Evolutionary conservation across 2,329 filamentous ascomycete genomes (phyloP).

Genomic region (Xylaria sp.): DNA sequence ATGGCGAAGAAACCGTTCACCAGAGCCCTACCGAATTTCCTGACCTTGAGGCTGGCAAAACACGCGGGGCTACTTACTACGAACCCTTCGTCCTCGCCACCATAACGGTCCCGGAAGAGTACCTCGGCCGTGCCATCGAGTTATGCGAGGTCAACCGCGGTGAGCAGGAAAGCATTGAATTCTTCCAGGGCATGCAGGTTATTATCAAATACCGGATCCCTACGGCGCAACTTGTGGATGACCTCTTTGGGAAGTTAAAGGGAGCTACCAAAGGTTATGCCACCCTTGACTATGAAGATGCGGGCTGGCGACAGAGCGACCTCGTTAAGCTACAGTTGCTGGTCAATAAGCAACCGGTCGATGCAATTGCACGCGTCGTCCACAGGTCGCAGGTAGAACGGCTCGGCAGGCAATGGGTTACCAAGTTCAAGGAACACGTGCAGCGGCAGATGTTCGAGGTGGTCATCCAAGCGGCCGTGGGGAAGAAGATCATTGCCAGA

Average conservation of each 20-base stretch:
- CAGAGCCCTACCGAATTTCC: conserved; percentile 91
- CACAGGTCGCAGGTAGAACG: conserved; percentile 84
- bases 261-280: conserved; percentile 94
- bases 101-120: conserved; percentile 92
- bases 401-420: conserved; percentile 87
- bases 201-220: conserved; percentile 94
- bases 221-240: conserved; percentile 89
- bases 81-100: conserved; percentile 75
- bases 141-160: conserved; percentile 91
- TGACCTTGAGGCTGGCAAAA: conserved; percentile 65
- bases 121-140: conserved; percentile 93
- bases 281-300: conserved; percentile 95
- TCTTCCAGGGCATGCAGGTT: conserved; percentile 91
- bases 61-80: conserved; percentile 58
- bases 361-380: conserved; percentile 91
- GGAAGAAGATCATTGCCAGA: conserved; percentile 83
- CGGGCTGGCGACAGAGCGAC: conserved; percentile 82
- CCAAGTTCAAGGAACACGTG: conserved; percentile 96
- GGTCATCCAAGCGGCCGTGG: conserved; percentile 90
- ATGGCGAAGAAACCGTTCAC: conserved; percentile 82
- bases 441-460: conserved; percentile 98
- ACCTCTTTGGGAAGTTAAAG: conserved; percentile 97
- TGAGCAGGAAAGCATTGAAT: conserved; percentile 86
- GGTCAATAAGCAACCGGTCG: conserved; percentile 92
- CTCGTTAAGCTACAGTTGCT: conserved; percentile 91